A percentile compares a stretch with the other conserved stretches of the same genome.
phyloP scores from a whole-genome alignment of 805 yeast genomes.

The Teunomyces pallodes region DNA sequence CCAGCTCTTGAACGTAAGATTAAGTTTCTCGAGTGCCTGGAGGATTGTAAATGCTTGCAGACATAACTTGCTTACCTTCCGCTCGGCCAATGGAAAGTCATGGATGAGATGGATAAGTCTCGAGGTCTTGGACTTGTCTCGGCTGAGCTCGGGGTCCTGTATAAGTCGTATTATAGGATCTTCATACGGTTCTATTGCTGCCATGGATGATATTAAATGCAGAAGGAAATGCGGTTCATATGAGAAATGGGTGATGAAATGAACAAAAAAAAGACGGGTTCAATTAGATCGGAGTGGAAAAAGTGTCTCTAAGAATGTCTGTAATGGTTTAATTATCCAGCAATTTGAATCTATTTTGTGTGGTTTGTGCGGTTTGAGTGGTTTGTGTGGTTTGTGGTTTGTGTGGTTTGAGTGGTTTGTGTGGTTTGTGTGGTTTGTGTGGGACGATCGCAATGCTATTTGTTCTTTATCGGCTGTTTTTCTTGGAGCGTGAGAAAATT shows the following conservation, averaged over 20 bases:
- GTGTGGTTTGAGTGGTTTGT: not conserved
- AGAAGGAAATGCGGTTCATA: not conserved
- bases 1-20: conserved; percentile 49
- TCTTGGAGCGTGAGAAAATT: not conserved
- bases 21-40: conserved; percentile 50
- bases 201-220: conserved; percentile 7
- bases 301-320: not conserved
- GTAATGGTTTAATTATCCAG: not conserved
- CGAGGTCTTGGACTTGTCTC: conserved; percentile 38
- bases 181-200: conserved; percentile 29
- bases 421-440: not conserved
- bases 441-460: not conserved
- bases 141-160: conserved; percentile 48
- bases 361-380: not conserved
- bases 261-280: not conserved
- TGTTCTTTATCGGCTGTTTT: not conserved
- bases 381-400: not conserved
- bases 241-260: not conserved
- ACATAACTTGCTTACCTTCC: conserved; percentile 47
- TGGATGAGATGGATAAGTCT: conserved; percentile 42
- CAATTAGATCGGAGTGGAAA: not conserved
- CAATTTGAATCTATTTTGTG: no score
- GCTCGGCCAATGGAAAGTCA: conserved; percentile 41
- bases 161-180: conserved; percentile 50
- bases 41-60: conserved; percentile 45